A percentile compares a stretch with the other conserved stretches of the same genome.
phyloP scores from a whole-genome alignment of 2,329 filamentous ascomycete species.

The Hypoxylon sp. region DNA sequence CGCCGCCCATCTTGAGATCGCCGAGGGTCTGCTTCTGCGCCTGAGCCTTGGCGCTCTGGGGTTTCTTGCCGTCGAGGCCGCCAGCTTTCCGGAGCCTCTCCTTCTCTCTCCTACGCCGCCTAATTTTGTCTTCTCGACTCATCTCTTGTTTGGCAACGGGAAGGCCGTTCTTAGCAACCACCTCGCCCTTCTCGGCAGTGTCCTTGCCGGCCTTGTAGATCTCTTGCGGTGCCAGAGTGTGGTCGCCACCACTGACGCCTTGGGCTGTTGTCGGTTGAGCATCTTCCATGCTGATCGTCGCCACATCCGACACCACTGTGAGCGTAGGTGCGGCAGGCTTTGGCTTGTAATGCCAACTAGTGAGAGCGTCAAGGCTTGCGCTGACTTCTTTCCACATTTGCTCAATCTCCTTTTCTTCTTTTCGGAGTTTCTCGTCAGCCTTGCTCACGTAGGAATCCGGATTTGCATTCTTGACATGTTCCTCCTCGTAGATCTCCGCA shows the following conservation, averaged over 20 bases:
- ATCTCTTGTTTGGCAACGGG: conserved; percentile 87
- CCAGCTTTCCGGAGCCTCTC: conserved; percentile 82
- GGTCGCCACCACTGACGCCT: conserved; percentile 75
- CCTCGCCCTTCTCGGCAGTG: conserved; percentile 73
- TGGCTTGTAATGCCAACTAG: conserved; percentile 95
- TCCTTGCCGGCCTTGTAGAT: conserved; percentile 85
- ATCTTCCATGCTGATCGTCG: conserved; percentile 95
- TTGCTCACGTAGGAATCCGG: conserved; percentile 83
- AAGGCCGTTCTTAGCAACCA: conserved; percentile 80
- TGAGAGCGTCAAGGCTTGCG: conserved; percentile 86
- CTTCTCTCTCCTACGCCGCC: conserved; percentile 83
- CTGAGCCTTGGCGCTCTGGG: conserved; percentile 70
- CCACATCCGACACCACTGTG: conserved; percentile 88
- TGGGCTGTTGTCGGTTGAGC: conserved; percentile 86
- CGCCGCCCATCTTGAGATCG: conserved; percentile 74
- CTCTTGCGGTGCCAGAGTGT: conserved; percentile 92
- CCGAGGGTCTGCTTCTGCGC: conserved; percentile 63
- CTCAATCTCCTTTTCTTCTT: conserved; percentile 86
- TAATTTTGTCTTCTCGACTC: conserved; percentile 84
- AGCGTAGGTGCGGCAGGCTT: conserved; percentile 85
- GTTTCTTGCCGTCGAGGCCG: conserved; percentile 60
- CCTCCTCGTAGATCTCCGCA: conserved; percentile 93
- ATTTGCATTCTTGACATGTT: conserved; percentile 83
- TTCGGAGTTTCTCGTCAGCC: conserved; percentile 83
- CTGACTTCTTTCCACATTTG: conserved; percentile 85